phyloP scores from a whole-genome alignment of 2,329 filamentous ascomycete species.

The Pseudogymnoascus sp. region DNA sequence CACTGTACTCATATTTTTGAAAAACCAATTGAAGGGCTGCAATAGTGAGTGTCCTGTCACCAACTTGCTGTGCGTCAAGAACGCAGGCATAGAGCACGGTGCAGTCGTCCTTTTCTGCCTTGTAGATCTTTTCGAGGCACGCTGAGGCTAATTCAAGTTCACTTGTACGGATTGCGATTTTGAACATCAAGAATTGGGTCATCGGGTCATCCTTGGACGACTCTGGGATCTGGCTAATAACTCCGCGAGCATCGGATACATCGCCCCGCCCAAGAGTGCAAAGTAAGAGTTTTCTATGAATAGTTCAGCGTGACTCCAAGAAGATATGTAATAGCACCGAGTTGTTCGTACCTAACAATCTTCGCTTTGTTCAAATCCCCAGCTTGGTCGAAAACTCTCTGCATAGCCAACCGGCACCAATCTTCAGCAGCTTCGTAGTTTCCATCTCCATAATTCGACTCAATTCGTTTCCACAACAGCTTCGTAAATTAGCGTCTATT shows the following conservation, averaged over 20 bases:
- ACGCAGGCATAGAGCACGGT: slow-evolving; percentile 73
- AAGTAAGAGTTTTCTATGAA: slow-evolving; percentile 59
- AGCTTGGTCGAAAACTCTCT: slow-evolving; percentile 55
- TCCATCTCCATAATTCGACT: slow-evolving; percentile 44
- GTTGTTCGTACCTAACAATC: slow-evolving; percentile 31
- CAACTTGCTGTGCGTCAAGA: slow-evolving; percentile 60
- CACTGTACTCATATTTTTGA: slow-evolving; percentile 41
- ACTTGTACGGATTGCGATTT: slow-evolving; percentile 51
- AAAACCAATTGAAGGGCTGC: slow-evolving; percentile 51
- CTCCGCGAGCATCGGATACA: slow-evolving; percentile 41
- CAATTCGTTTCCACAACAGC: slow-evolving; percentile 77
- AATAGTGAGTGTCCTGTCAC: slow-evolving; percentile 52
- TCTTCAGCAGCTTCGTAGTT: slow-evolving; percentile 46
- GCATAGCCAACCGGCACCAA: slow-evolving; percentile 66
- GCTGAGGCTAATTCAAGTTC: slow-evolving; percentile 51
- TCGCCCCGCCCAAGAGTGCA: slow-evolving; percentile 56
- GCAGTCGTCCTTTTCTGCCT: slow-evolving; percentile 41
- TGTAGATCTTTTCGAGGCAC: slow-evolving; percentile 54
- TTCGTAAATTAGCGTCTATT: slow-evolving; percentile 27
- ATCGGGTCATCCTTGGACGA: slow-evolving; percentile 49
- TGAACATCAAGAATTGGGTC: slow-evolving; percentile 69
- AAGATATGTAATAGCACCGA: slow-evolving; percentile 12
- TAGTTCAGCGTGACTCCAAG: slow-evolving; percentile 7
- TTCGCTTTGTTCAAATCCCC: slow-evolving; percentile 60
- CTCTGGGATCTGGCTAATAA: slow-evolving; percentile 52